Evolutionary conservation across 192 early-diverging fungal genomes (phyloP).

Genomic region (Mortierella claussenii): DNA sequence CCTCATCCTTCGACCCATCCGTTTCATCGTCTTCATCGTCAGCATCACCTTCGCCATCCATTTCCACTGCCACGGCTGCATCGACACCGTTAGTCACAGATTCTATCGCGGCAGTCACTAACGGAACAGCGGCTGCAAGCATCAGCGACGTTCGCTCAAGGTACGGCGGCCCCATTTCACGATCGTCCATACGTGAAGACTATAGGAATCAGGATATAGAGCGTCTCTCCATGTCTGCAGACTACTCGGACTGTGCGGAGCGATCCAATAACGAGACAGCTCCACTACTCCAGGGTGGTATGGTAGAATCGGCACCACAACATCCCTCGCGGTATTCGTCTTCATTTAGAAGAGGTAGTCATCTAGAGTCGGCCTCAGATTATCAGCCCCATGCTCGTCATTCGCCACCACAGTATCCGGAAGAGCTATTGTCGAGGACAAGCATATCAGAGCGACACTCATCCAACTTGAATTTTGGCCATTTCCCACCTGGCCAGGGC

Average conservation of each 20-base stretch:
- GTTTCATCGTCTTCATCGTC: constrained; percentile 37
- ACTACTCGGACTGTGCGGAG: background rate
- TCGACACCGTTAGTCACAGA: constrained; percentile 33
- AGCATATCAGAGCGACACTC: too few relatives aligned
- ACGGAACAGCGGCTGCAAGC: constrained; percentile 31
- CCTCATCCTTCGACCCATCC: constrained; percentile 34
- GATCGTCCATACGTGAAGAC: background rate
- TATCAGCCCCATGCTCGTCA: background rate
- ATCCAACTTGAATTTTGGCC: too few relatives aligned
- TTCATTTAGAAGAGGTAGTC: background rate
- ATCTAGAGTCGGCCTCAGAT: background rate
- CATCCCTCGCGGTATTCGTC: background rate
- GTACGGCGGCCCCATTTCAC: too few relatives aligned
- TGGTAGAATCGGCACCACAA: constrained; percentile 9
- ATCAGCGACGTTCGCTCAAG: constrained; percentile 14
- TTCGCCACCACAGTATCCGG: background rate
- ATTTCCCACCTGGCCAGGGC: too few relatives aligned
- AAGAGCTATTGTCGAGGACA: too few relatives aligned
- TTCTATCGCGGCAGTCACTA: constrained; percentile 26
- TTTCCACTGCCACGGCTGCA: constrained; percentile 26
- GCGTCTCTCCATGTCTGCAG: background rate
- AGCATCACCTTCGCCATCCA: constrained; percentile 44
- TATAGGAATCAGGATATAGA: background rate
- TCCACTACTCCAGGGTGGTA: constrained; percentile 11
- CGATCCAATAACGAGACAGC: background rate